These are phyloP conservation scores for Zancudomyces culisetae DNA, from an alignment of 371 early-diverging fungal genomes.

Conservation along the genomic window DNA sequence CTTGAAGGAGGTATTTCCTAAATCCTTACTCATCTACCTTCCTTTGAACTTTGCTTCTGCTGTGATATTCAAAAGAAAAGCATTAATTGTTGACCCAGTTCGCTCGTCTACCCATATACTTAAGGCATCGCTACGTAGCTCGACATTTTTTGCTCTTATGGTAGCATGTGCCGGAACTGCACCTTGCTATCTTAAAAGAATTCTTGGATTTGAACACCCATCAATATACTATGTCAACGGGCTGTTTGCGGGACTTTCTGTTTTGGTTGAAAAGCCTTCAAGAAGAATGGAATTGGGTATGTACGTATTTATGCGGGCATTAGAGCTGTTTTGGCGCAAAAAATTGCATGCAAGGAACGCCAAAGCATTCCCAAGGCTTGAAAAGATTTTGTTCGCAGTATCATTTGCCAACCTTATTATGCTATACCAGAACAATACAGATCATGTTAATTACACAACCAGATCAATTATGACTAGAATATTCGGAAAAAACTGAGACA, in stretches of 20 bases:
- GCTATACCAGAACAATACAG: conserved; percentile 59
- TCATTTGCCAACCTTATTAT: conserved; percentile 66
- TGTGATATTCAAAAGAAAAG: conserved; percentile 10
- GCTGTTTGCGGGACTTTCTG: conserved; percentile 39
- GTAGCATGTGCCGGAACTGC: conserved; percentile 37
- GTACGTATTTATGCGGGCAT: conserved; percentile 61
- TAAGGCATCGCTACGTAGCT: conserved; percentile 41
- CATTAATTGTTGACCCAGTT: conserved; percentile 14
- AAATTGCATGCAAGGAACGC: conserved; percentile 16
- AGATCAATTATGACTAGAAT: conserved; percentile 58
- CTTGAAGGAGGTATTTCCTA: conserved; percentile 12
- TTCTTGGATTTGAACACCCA: conserved; percentile 31
- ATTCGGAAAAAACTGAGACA: conserved; percentile 72
- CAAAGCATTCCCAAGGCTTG: conserved; percentile 30
- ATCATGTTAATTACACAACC: conserved; percentile 47
- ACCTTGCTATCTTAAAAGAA: conserved; percentile 40
- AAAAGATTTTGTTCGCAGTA: conserved; percentile 40
- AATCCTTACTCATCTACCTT: conserved; percentile 13
- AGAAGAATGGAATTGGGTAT: conserved; percentile 61
- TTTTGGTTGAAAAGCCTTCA: conserved; percentile 51
- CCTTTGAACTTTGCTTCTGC: conserved; percentile 17
- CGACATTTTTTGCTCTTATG: conserved; percentile 49
- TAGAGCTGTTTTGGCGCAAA: conserved; percentile 49
- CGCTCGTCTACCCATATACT: conserved; percentile 16
- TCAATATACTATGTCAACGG: conserved; percentile 44